Conservation (phyloP, 768 basidiomycete species). For the Tremella mesenterica region DNA sequence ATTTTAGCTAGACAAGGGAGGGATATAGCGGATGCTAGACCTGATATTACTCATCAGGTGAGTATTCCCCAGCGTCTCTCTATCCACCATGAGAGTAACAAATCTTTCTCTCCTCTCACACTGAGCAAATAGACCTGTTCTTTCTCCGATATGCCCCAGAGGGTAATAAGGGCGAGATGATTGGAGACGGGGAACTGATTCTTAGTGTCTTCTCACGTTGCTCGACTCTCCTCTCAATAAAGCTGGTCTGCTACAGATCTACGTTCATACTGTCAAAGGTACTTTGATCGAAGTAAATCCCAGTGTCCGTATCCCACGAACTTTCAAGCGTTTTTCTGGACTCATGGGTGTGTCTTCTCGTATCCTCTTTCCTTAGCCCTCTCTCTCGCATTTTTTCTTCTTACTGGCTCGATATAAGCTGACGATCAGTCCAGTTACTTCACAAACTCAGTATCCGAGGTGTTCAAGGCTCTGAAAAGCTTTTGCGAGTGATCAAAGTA, state of each 20-base stretch:
- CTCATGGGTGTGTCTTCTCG: conserved; percentile 68
- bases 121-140: too few relatives aligned
- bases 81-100: neutral
- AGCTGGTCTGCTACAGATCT: conserved; percentile 89
- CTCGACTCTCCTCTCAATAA: conserved; percentile 98
- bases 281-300: conserved; percentile 98
- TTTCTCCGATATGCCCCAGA: neutral
- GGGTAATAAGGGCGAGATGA: neutral
- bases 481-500: conserved; percentile 94
- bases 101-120: too few relatives aligned
- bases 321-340: conserved; percentile 96
- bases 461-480: conserved; percentile 91
- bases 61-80: conserved; percentile 17
- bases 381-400: too few relatives aligned
- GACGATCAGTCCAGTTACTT: conserved; percentile 73
- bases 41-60: conserved; percentile 98
- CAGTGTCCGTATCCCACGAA: conserved; percentile 90
- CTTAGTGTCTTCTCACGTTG: conserved; percentile 83
- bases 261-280: conserved; percentile 93
- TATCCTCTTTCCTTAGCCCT: neutral
- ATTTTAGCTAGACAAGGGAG: conserved; percentile 94
- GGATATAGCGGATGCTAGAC: conserved; percentile 97
- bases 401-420: neutral
- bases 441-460: conserved; percentile 93
- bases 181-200: neutral